Evolutionary conservation across 306 rosid species (phyloP).

Genomic region (Citrullus amarus): DNA sequence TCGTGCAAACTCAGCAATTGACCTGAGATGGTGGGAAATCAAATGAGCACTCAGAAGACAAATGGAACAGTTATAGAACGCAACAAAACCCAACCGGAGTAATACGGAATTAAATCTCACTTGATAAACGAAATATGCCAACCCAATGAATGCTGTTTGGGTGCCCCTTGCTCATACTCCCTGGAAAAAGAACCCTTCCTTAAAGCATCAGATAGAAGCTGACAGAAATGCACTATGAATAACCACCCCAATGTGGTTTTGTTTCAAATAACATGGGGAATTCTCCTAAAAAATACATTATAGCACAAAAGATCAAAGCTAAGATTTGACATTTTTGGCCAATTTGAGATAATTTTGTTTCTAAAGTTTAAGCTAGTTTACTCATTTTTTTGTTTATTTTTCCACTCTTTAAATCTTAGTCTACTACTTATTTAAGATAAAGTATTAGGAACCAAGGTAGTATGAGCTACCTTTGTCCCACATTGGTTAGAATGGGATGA

Average conservation of each 20-base stretch:
- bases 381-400: neutral
- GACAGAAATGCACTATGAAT: neutral
- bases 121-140: constrained; percentile 86
- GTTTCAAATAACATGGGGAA: neutral
- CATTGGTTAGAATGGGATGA: no score
- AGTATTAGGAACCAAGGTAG: no score
- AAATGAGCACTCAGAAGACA: neutral
- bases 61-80: neutral
- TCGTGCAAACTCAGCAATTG: constrained; percentile 87
- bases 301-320: neutral
- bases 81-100: constrained; percentile 8
- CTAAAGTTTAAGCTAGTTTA: neutral
- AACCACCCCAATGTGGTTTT: neutral
- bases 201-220: neutral
- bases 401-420: neutral
- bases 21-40: constrained; percentile 30
- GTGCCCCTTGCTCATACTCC: constrained; percentile 43
- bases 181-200: constrained; percentile 21
- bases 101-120: constrained; percentile 29
- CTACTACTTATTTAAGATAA: neutral
- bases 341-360: neutral
- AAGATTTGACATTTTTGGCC: neutral
- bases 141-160: constrained; percentile 58
- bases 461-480: no score
- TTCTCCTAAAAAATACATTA: neutral